A percentile compares a stretch with the other conserved stretches of the same genome.
Evolutionary conservation across 2,329 filamentous ascomycete genomes (phyloP).

Genomic region (Coniosporium tulheliwenetii): DNA sequence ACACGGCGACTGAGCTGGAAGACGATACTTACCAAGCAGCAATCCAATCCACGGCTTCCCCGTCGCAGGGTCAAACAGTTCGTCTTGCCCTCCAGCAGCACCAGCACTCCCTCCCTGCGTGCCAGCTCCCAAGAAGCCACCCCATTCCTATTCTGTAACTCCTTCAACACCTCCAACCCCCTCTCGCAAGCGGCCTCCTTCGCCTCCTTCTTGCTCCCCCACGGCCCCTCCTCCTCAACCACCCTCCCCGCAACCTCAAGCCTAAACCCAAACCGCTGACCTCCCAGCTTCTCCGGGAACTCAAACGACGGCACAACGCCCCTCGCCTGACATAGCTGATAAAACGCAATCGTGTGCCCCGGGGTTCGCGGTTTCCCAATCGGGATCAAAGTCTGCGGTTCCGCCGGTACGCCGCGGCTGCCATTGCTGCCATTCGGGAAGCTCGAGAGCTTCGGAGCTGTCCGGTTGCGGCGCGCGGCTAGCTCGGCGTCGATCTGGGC

Average conservation of each 20-base stretch:
- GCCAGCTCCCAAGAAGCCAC: constrained; percentile 1
- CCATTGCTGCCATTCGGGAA: background rate
- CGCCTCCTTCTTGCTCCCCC: constrained; percentile 24
- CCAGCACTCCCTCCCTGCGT: constrained; percentile 1
- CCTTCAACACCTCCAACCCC: constrained; percentile 13
- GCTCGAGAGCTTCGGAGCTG: background rate
- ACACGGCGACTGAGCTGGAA: no score
- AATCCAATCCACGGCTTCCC: constrained; percentile 16
- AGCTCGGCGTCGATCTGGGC: background rate
- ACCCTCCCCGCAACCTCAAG: constrained; percentile 11
- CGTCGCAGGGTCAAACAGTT: no score
- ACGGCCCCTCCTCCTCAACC: constrained; percentile 11
- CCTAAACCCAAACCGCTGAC: background rate
- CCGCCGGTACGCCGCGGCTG: background rate
- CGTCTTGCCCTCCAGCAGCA: constrained; percentile 11
- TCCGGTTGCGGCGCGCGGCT: background rate
- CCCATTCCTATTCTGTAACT: constrained; percentile 3
- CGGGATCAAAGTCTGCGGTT: background rate
- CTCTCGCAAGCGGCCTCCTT: constrained; percentile 22
- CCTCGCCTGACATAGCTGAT: constrained; percentile 1
- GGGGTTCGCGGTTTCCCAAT: background rate
- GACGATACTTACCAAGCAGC: constrained; percentile 21
- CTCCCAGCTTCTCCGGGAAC: background rate
- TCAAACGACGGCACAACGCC: background rate
- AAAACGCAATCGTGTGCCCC: background rate